Percentiles rank a stretch among this genome's conserved stretches.
phyloP scores from a whole-genome alignment of 768 basidiomycete species.

The Royoungia palumana region DNA sequence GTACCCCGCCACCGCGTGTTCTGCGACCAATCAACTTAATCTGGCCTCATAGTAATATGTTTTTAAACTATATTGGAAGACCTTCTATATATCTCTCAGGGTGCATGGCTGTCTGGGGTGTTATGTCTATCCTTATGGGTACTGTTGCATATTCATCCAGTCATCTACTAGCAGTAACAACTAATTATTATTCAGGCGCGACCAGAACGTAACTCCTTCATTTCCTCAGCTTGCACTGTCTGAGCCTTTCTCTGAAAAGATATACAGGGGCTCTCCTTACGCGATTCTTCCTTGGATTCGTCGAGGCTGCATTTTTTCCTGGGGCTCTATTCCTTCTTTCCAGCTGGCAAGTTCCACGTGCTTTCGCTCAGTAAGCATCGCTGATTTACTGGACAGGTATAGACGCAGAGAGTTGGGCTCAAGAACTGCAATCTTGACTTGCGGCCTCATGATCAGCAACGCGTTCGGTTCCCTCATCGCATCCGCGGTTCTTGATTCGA shows the following conservation, averaged over 20 bases:
- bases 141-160: constrained; percentile 4
- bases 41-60: constrained; percentile 55
- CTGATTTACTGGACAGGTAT: constrained; percentile 53
- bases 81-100: constrained; percentile 66
- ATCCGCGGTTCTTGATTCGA: constrained; percentile 65
- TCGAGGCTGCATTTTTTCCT: constrained; percentile 71
- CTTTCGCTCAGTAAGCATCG: constrained; percentile 33
- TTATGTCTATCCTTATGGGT: constrained; percentile 54
- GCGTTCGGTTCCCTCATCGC: constrained; percentile 80
- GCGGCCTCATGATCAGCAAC: constrained; percentile 75
- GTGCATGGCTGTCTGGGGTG: constrained; percentile 73
- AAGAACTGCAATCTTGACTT: constrained; percentile 63
- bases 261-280: constrained; percentile 64
- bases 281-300: constrained; percentile 74
- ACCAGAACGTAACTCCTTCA: constrained; percentile 33
- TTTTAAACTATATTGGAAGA: constrained; percentile 61
- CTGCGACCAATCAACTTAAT: neutral
- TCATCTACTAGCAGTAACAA: neutral
- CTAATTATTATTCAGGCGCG: constrained; percentile 31
- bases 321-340: constrained; percentile 46
- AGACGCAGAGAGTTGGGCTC: constrained; percentile 66
- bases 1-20: constrained; percentile 20
- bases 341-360: constrained; percentile 32
- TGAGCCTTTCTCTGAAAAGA: constrained; percentile 31
- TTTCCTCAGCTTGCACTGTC: neutral